Conservation (phyloP, 2,329 filamentous ascomycete species). For the Pyrenochaeta sp. region DNA sequence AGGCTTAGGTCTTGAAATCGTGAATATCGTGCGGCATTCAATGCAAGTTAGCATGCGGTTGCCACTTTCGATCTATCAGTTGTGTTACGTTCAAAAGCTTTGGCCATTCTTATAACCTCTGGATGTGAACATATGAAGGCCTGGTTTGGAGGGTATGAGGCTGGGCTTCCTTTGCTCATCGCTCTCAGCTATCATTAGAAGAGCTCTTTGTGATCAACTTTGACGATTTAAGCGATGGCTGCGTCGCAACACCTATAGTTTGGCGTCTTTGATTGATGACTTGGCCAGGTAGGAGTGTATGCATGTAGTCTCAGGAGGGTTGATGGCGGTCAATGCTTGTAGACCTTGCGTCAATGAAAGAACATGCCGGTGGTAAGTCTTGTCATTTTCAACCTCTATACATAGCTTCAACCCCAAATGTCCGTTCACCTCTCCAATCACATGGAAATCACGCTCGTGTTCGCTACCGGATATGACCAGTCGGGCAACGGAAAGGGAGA, state of each 20-base stretch:
- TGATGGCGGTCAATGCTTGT: not conserved
- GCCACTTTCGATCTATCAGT: too few relatives aligned
- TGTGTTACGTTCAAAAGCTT: too few relatives aligned
- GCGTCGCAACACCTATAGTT: not conserved
- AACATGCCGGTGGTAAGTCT: too few relatives aligned
- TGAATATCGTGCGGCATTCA: too few relatives aligned
- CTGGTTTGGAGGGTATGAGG: not conserved
- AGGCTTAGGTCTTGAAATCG: too few relatives aligned
- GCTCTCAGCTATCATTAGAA: not conserved
- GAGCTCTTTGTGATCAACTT: not conserved
- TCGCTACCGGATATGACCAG: not conserved
- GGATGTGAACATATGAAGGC: too few relatives aligned
- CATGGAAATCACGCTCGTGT: not conserved
- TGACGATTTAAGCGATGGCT: not conserved
- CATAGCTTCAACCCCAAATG: slow-evolving; percentile 1
- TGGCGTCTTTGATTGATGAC: not conserved
- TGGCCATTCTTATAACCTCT: not conserved
- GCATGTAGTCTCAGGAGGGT: not conserved
- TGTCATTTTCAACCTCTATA: not conserved
- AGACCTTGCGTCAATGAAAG: too few relatives aligned
- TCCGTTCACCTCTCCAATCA: not conserved
- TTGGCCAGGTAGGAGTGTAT: not conserved
- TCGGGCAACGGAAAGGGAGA: too few relatives aligned
- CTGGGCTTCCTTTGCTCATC: not conserved
- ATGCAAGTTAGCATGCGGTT: too few relatives aligned